These are phyloP conservation scores for Nidularia sp. DNA, from an alignment of 768 basidiomycete genomes.

Conservation along the genomic window DNA sequence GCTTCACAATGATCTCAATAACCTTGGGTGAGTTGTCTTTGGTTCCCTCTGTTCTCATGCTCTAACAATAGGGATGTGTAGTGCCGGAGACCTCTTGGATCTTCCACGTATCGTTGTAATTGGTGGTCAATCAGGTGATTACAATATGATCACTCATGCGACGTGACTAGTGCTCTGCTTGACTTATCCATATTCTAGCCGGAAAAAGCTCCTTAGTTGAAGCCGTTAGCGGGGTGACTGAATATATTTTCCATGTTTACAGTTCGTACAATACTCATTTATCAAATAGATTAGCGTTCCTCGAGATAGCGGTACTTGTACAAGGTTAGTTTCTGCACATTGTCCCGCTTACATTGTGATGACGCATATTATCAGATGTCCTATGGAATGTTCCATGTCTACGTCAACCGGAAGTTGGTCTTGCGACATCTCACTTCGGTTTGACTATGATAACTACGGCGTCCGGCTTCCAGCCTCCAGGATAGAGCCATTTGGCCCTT, in stretches of 20 bases:
- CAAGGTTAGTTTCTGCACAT: constrained; percentile 27
- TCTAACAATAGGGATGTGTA: constrained; percentile 6
- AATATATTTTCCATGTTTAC: background rate
- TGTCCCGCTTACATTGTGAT: background rate
- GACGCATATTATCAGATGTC: constrained; percentile 33
- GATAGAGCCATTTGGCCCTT: constrained; percentile 32
- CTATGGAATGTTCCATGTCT: constrained; percentile 49
- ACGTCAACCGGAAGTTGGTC: constrained; percentile 32
- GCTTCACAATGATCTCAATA: background rate
- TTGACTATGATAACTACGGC: constrained; percentile 16
- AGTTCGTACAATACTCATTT: background rate
- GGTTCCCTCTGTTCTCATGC: background rate
- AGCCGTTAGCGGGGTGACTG: constrained; percentile 48
- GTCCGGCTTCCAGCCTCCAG: constrained; percentile 4
- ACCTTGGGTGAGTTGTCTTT: background rate
- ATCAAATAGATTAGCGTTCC: constrained; percentile 52
- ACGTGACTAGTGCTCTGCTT: background rate
- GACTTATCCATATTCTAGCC: constrained; percentile 15
- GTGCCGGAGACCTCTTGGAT: constrained; percentile 33
- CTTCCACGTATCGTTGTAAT: constrained; percentile 54
- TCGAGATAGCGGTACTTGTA: constrained; percentile 59
- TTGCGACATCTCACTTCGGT: constrained; percentile 36
- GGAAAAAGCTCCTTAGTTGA: constrained; percentile 61
- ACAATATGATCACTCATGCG: background rate
- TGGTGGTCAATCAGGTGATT: constrained; percentile 48